phyloP scores from a whole-genome alignment of 345 rosid species.

The Ceriops zippeliana region DNA sequence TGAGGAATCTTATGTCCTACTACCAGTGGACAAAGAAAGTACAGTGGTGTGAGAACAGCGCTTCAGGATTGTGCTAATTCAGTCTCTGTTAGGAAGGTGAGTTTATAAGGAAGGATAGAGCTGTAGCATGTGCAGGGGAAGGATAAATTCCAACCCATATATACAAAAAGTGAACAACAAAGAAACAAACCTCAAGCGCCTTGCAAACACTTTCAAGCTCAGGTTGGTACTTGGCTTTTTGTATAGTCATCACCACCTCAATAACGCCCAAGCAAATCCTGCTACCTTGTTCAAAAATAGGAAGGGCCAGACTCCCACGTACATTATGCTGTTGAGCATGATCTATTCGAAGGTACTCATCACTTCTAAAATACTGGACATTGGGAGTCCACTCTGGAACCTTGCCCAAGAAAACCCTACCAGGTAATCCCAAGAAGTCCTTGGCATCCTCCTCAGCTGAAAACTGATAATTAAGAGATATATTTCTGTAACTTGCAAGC shows the following conservation, averaged over 20 bases:
- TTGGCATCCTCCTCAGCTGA: conserved; percentile 66
- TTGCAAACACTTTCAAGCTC: conserved; percentile 81
- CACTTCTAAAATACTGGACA: conserved; percentile 79
- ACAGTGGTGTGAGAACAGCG: too few relatives aligned
- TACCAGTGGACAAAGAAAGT: too few relatives aligned
- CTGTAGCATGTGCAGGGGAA: too few relatives aligned
- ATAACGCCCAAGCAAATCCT: conserved; percentile 82
- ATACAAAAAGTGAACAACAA: conserved; percentile 13
- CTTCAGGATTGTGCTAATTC: too few relatives aligned
- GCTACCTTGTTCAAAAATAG: conserved; percentile 84
- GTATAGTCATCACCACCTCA: conserved; percentile 79
- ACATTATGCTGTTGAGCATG: conserved; percentile 74
- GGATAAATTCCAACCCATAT: neutral
- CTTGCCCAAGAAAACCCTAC: conserved; percentile 76
- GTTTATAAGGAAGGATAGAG: too few relatives aligned
- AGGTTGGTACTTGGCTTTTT: conserved; percentile 55
- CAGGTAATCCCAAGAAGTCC: conserved; percentile 68
- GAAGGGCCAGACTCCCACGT: conserved; percentile 84
- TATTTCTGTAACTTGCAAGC: conserved; percentile 68
- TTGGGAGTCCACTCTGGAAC: conserved; percentile 98
- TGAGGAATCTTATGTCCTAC: too few relatives aligned
- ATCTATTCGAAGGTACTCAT: conserved; percentile 70
- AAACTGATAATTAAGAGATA: conserved; percentile 71
- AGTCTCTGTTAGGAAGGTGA: too few relatives aligned
- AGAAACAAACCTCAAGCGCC: conserved; percentile 73